Base-by-base conservation (phyloP, 2,329 filamentous ascomycete species). In the Aureobasidium namibiae region DNA sequence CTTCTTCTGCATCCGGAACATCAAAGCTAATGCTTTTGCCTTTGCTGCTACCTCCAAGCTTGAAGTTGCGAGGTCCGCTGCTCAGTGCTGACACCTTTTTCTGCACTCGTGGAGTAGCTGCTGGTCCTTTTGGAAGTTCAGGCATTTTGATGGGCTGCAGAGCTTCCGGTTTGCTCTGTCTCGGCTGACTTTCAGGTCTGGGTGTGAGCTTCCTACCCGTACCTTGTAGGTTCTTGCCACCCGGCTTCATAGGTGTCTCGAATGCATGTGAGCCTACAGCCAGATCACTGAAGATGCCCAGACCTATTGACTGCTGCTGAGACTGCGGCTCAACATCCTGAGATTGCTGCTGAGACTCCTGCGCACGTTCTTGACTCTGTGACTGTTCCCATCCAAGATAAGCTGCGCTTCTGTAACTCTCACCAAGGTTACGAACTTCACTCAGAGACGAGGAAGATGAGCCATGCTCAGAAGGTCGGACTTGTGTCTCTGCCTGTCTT, bases 11-110 rank as follows among this genome's bases (percentile, higher is more conserved):
- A 13, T 31, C 44, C 8, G 24, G 16, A 18, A 21, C 26, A 18
- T 34, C 44, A 14, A 46, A 23, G 29, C n/a, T 24, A 10, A 26
- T 11, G 4, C 44, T 33, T 41, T 58, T 58, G 13, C 23, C 34
- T 33, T 58, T 58, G 44, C 23, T 18, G 2, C 13, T 41, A 14
- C n/a, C 34, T n/a, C 23, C 42, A 6, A 42, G 16, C 24, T 58
- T 58, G 54, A 58, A 58, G 44, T 58, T 49, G 33, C 41, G 34
- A 48, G 54, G 54, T n/a, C 54, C 54, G 21, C 54, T 58, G 23
- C 44, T 49, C 33, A 58, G 21, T n/a, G 42, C 44, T 23, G 54
- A 58, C 24, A 58, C 44, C 26, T 58, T 58, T 33, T 58, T 58
- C 13, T 41, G 34, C 24, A 6, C 4, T 31, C 23, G 31, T 1